Evolutionary conservation across 2,329 filamentous ascomycete genomes (phyloP), one percentile per base, ranked within the genome.

Genomic region (Colletotrichum tanaceti): DNA sequence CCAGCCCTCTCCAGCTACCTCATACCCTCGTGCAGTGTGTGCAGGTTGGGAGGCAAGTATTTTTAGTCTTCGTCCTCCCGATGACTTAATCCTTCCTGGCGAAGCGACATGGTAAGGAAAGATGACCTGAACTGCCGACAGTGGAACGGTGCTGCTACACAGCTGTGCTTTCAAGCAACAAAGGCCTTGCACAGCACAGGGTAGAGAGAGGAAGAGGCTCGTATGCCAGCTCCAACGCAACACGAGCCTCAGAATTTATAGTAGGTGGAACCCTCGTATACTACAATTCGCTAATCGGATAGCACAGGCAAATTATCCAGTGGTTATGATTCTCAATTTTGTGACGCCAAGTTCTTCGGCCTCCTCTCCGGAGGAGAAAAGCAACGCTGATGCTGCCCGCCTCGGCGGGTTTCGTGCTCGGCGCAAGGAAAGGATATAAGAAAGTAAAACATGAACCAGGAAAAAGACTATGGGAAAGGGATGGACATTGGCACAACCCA

Each of bases 371-470:
- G 46, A 58, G 50, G 24, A 50, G 61, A 52, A 60, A 66, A 70
- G 47, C 52, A 67, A 70, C 58, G 66, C 62, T 71, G 60, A 71
- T 70, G 70, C 66, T 70, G 58, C 50, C 66, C 44, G 58, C 43
- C 65, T 58, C 49, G 41, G 61, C 44, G 20, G 47, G 2, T 44
- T 44, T 53, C n/a, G 50, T 53, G 63, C 52, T 58, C 47, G 52
- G 67, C 52, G 67, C 22, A 28, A 49, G 52, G 35, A n/a, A 38
- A 60, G 43, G 18, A 41, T 28, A 57, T 5, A 32, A 3, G 7
- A 35, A 28, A n/a, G 20, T 32, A 32, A 32, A 32, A 32, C 28
- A 10, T 2, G 28, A 32, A 32, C 28, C 28, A 10, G 28, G 7
- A 6, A 24, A 49, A 10, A 60, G 32, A 38, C 55, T 55, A 49